Evolutionary conservation across 306 rosid genomes (phyloP).

Genomic region (Clitoria ternatea): DNA sequence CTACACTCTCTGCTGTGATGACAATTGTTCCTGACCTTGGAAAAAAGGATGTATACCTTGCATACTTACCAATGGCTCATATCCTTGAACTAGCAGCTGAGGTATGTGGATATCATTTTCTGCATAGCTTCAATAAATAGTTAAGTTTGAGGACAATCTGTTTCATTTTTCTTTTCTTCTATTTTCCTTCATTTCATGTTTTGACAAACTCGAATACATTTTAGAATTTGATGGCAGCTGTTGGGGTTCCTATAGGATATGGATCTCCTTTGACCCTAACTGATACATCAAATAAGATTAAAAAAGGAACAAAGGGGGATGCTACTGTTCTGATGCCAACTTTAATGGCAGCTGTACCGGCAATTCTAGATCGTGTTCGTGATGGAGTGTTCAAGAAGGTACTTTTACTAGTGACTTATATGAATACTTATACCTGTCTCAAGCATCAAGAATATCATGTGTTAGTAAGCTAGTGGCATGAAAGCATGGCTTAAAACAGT

Average conservation of each 20-base stretch:
- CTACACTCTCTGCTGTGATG: conserved; percentile 86
- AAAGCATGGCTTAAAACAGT: neutral
- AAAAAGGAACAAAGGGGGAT: conserved; percentile 85
- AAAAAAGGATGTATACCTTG: conserved; percentile 69
- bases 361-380: conserved; percentile 89
- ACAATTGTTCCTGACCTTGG: conserved; percentile 76
- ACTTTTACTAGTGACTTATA: conserved; percentile 16
- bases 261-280: conserved; percentile 87
- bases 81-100: conserved; percentile 90
- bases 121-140: conserved; percentile 16
- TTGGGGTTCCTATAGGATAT: conserved; percentile 83
- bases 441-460: neutral
- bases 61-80: conserved; percentile 90
- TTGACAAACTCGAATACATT: conserved; percentile 22
- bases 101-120: conserved; percentile 40
- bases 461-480: neutral
- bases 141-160: neutral
- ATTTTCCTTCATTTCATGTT: neutral
- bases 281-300: conserved; percentile 81
- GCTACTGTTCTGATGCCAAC: conserved; percentile 66
- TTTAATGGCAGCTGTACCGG: conserved; percentile 87
- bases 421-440: conserved; percentile 10
- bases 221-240: conserved; percentile 71
- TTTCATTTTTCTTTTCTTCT: neutral
- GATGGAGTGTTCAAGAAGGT: conserved; percentile 93